phyloP scores from a whole-genome alignment of 176 grass and related monocot species.

The Avena eriantha region DNA sequence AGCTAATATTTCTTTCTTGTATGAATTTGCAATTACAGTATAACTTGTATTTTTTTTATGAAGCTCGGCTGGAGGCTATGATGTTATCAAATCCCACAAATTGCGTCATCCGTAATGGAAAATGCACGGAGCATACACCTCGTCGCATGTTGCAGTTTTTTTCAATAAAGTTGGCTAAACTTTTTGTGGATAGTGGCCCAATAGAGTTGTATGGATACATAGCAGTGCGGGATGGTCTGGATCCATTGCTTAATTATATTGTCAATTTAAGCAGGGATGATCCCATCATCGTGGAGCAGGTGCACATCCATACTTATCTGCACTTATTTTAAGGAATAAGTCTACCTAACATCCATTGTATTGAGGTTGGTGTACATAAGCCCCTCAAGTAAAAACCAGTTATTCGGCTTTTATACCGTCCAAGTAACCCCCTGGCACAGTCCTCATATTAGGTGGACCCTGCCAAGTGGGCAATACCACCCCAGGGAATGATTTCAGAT shows the following conservation, averaged over 20 bases:
- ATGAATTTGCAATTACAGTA: background rate
- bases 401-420: no score
- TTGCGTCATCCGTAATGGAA: background rate
- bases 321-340: no score
- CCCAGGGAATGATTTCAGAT: background rate
- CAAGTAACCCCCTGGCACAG: no score
- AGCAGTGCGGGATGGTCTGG: background rate
- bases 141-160: background rate
- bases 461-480: background rate
- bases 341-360: no score
- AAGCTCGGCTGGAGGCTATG: background rate
- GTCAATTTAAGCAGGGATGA: background rate
- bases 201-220: constrained; percentile 12
- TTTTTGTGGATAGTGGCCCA: background rate
- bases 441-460: background rate
- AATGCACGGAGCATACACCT: background rate
- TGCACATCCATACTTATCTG: background rate
- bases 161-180: background rate
- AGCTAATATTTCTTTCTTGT: background rate
- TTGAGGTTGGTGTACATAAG: no score
- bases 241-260: constrained; percentile 15
- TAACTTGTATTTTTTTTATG: background rate
- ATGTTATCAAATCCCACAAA: background rate
- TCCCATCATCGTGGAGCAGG: constrained; percentile 12
- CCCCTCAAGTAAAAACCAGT: no score